A percentile compares a stretch with the other conserved stretches of the same genome.
Evolutionary conservation across 257 asterid species (phyloP).

Genomic region (Plantago elongata): DNA sequence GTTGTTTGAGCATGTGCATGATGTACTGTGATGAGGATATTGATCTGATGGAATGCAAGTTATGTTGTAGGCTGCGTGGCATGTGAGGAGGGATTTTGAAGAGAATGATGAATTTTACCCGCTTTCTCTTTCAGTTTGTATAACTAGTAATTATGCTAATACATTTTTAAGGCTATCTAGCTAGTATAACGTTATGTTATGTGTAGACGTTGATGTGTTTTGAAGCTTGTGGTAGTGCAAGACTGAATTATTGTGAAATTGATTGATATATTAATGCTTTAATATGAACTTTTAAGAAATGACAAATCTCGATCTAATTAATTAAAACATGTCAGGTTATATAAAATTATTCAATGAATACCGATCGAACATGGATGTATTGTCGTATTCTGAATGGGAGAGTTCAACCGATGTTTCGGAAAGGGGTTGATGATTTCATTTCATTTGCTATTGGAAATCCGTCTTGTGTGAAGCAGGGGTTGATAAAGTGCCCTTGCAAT

Average conservation of each 20-base stretch:
- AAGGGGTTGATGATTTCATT: not conserved
- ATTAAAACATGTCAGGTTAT: not conserved
- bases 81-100: too few species aligned
- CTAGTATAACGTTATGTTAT: not conserved
- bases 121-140: not conserved
- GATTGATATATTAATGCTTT: not conserved
- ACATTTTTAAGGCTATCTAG: not conserved
- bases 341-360: not conserved
- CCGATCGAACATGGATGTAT: not conserved
- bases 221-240: not conserved
- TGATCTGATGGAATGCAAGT: not conserved
- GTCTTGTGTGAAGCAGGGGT: not conserved
- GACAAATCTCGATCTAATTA: not conserved
- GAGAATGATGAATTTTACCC: not conserved
- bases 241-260: too few species aligned
- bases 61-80: not conserved
- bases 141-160: not conserved
- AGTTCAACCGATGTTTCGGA: not conserved
- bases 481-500: not conserved
- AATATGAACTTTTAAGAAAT: not conserved
- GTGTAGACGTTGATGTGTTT: not conserved
- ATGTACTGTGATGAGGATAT: not conserved
- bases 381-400: not conserved
- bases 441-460: not conserved
- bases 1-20: not conserved